Base-by-base conservation (phyloP, 148 eudicot genomes). In the Polygonum aviculare region DNA sequence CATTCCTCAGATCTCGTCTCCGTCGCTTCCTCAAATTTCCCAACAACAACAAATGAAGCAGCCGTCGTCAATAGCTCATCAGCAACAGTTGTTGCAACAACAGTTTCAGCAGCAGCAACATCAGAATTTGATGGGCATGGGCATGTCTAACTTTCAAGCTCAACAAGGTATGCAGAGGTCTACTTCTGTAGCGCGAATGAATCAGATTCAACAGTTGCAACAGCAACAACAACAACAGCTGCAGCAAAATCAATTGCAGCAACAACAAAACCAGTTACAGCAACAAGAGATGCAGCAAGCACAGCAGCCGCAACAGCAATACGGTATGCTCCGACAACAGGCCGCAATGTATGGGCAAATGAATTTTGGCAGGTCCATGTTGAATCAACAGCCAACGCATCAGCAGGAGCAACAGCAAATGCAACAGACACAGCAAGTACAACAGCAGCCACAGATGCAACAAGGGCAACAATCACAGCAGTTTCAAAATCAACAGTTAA, bases 351-450 rank as follows among this genome's bases (percentile, higher is more conserved):
- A 88, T 74, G 88, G 91, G 22, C 90, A 86, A 62, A 85, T 86
- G 94, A 88, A 81, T 81, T 90, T 88, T 78, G 85, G 84, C 45
- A 87, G 88, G 52, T 81, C 84, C 18, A 60, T 83, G 54, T 69
- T 79, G 63, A 82, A 77, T 45, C 77, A 69, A 38, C 74, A 63
- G 50, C 45, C 82, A 74, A 11, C 85, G 77, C 75, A 70, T 11
- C 86, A 79, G 55, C 84, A 84, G 50, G 70, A 78, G 19, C 72
- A 72, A 47, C 77, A 57, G 47, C 41, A 84, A 14, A 57, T 75
- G 39, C 76, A 74, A 52, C 59, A 21, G 16, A 59, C 26, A 74
- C 57, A 45, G 6, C 76, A 75, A 36, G 48, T 54, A 55, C 47
- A 19, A 38, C 54, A 15, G 9, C 78, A 76, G 6, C 78, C 41